Evolutionary conservation across 2,329 filamentous ascomycete species (phyloP), one percentile per base, ranked within the genome.

Genomic region (Orbilia blumenaviensis): DNA sequence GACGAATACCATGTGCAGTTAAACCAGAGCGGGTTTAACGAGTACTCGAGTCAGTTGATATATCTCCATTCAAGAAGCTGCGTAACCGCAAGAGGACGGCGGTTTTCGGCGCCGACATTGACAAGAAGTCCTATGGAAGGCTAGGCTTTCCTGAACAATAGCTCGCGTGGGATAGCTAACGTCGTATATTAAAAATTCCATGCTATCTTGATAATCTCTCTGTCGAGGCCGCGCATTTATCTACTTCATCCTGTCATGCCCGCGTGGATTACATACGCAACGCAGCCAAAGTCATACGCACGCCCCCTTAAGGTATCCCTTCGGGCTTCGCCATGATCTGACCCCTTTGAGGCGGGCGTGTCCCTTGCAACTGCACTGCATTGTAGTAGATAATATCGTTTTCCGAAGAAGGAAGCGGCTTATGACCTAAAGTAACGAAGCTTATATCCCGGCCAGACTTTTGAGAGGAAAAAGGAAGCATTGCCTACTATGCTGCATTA

Each of bases 231-330:
- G 42, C 64, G 64, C 64, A 67, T 36, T 63, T 63, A 58, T 67
- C 48, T 67, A 16, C 38, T 48, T 27, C 34, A 54, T 54, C 46
- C 27, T 18, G 46, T 18, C 25, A 21, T 16, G 34, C 25, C n/a
- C 56, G 69, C 56, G 62, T 75, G 64, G 52, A 63, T 69, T 76
- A 69, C 64, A 76, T 76, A 75, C 72, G 72, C 72, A 76, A 69
- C 64, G 27, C 72, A 25, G 42, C 41, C 27, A 25, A 48, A 42
- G 67, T 72, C 60, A 42, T 72, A 72, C 56, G 63, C 62, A 63
- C 56, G 54, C 52, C 61, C 58, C 54, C 46, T 42, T 66, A 58
- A 29, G n/a, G n/a, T 12, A 41, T 61, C 52, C 42, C 38, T 16
- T 16, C n/a, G 9, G 34, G 18, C 61, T 52, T 66, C 50, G 63